A percentile compares a stretch with the other conserved stretches of the same genome.
Conservation (phyloP, 164 flowering plant species). For the Dillenia suffruticosa region DNA sequence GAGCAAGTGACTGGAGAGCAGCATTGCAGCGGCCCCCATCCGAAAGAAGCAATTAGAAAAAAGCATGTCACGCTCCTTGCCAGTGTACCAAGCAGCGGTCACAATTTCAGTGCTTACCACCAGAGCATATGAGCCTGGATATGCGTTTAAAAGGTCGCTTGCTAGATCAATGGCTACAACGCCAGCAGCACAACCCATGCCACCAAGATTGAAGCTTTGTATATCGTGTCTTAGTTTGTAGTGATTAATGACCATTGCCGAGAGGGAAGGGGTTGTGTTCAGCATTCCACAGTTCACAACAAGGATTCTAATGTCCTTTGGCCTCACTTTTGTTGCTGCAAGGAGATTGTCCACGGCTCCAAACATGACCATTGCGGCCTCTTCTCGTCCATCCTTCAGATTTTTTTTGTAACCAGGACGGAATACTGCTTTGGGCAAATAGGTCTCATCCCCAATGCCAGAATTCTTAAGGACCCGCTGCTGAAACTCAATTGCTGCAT, state of each 20-base stretch:
- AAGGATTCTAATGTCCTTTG: constrained; percentile 49
- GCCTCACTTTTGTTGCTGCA: constrained; percentile 29
- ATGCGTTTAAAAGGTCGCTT: constrained; percentile 39
- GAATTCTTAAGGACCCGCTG: constrained; percentile 37
- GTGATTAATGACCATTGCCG: constrained; percentile 70
- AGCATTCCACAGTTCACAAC: constrained; percentile 60
- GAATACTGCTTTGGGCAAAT: constrained; percentile 46
- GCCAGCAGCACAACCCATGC: constrained; percentile 85
- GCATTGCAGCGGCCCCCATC: constrained; percentile 70
- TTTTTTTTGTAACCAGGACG: constrained; percentile 26
- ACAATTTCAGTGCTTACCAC: constrained; percentile 67
- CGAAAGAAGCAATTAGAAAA: constrained; percentile 71
- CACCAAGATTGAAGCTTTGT: constrained; percentile 63
- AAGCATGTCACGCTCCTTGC: constrained; percentile 51
- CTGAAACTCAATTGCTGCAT: constrained; percentile 40
- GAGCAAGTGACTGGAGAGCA: constrained; percentile 47
- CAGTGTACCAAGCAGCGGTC: constrained; percentile 52
- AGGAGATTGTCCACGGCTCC: constrained; percentile 56
- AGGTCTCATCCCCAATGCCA: constrained; percentile 68
- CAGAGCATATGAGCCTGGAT: constrained; percentile 52
- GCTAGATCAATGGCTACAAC: constrained; percentile 63
- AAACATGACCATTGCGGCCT: constrained; percentile 53
- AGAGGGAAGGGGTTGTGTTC: constrained; percentile 62
- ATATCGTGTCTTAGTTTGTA: constrained; percentile 48
- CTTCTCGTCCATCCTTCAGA: constrained; percentile 57